Evolutionary conservation across 176 grass and related monocot genomes (phyloP).

Genomic region (Ensete ventricosum): DNA sequence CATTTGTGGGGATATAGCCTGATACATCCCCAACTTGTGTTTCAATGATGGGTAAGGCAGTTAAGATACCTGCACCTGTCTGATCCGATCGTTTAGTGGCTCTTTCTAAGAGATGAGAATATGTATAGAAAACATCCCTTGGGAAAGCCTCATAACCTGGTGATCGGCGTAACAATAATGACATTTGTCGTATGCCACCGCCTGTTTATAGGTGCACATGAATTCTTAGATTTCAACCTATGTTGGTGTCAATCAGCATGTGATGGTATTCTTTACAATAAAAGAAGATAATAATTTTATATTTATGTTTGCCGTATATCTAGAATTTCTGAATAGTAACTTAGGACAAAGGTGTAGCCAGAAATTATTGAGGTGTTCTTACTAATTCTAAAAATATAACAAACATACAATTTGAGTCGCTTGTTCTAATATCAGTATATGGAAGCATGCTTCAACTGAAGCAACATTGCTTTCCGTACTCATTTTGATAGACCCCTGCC

Average conservation of each 20-base stretch:
- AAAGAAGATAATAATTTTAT: not conserved
- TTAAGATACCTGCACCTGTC: not conserved
- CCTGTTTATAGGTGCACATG: not conserved
- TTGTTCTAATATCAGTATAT: not conserved
- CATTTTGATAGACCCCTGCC: not conserved
- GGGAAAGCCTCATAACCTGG: not conserved
- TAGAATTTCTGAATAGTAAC: not conserved
- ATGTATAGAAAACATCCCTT: conserved; percentile 3
- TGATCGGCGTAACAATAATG: conserved; percentile 6
- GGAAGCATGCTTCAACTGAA: not conserved
- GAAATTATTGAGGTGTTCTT: not conserved
- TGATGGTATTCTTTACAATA: not conserved
- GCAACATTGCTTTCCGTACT: not conserved
- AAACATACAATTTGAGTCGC: not conserved
- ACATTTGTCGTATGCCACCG: conserved; percentile 1
- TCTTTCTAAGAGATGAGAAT: conserved; percentile 7
- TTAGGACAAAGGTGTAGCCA: not conserved
- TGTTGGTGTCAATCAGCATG: not conserved
- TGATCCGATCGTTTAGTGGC: not conserved
- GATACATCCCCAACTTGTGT: conserved; percentile 5
- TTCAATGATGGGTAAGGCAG: conserved; percentile 2
- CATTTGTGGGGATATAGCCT: not conserved
- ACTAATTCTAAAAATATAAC: too few relatives aligned
- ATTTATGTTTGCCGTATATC: not conserved
- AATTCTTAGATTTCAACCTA: not conserved